Base-by-base conservation (phyloP, 2,329 filamentous ascomycete genomes). In the Penicillium crustosum region DNA sequence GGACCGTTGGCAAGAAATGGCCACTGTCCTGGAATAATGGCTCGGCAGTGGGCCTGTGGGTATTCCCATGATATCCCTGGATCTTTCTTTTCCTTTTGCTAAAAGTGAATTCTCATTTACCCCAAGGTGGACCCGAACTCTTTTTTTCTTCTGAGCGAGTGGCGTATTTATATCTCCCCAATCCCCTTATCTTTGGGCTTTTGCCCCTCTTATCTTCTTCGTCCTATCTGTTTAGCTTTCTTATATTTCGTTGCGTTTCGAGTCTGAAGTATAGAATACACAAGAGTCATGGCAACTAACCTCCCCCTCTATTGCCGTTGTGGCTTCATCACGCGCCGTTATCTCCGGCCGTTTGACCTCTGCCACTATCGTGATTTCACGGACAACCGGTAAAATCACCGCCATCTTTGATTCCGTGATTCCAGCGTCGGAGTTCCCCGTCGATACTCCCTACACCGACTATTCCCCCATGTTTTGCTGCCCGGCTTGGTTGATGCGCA, bases 401-500 rank as follows among this genome's bases (percentile, higher is more conserved):
- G 86, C 87, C 2, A 84, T 96, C 60, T 85, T 88, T 62, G 84
- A 89, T 55, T 83, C 84, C 27, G 82, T 97, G 50, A 81, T 96
- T n/a, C 89, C 91, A 1, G 72, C 78, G n/a, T 83, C 85, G 6
- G 83, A 86, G 42, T 97, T 97, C 73, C 89, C 92, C 1, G 70
- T 82, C 0, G 86, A 84, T 39, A 87, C 88, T 8, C 81, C 82
- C 6, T 97, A 97, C 75, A 83, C 85, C 65, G 88, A 99, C 79
- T 87, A 96, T 77, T 91, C 89, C 23, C 93, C 12, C 84, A 88
- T 75, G 83, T 97, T 47, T 81, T 99, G 39, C 82, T 97, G 35
- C 94, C 94, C 0, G 94, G 94, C 21, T 82, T 99, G 31, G 93
- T 99, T 19, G 94, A 99, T 74, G 93, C 94, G 36, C 94, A 99